A percentile compares a stretch with the other conserved stretches of the same genome.
Conservation (phyloP, 495 filamentous ascomycete genomes). For the Parathielavia hyrcaniae region DNA sequence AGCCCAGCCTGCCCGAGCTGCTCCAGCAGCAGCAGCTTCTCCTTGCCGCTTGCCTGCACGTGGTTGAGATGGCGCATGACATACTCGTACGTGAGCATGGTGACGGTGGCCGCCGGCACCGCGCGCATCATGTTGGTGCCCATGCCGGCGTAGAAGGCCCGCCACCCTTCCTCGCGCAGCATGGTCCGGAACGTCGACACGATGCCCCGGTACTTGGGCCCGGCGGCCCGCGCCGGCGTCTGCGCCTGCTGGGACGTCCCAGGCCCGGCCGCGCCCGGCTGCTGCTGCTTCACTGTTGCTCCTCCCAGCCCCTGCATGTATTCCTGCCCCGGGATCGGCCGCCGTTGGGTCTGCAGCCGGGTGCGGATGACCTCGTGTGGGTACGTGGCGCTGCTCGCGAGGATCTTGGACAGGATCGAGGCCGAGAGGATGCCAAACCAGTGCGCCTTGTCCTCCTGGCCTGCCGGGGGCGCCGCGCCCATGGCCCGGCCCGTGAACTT, state of each 20-base stretch:
- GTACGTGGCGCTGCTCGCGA: conserved; percentile 92
- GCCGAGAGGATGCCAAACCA: conserved; percentile 71
- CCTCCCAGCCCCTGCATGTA: conserved; percentile 59
- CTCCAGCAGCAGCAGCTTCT: conserved; percentile 23
- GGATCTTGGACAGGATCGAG: conserved; percentile 90
- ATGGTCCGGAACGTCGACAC: conserved; percentile 80
- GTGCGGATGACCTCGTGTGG: conserved; percentile 95
- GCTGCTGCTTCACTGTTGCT: background rate
- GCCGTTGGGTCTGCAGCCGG: conserved; percentile 78
- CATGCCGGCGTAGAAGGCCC: conserved; percentile 95
- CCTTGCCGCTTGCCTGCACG: conserved; percentile 29
- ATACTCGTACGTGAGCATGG: conserved; percentile 94
- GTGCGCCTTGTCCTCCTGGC: conserved; percentile 35
- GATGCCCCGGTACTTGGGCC: conserved; percentile 70
- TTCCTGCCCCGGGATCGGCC: conserved; percentile 50
- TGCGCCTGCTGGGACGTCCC: conserved; percentile 2
- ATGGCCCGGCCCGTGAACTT: conserved; percentile 82
- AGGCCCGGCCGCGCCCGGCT: conserved; percentile 1
- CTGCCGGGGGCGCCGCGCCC: conserved; percentile 52
- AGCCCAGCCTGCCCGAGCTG: conserved; percentile 7
- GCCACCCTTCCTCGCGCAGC: conserved; percentile 85
- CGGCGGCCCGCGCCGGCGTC: no score
- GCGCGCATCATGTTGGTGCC: conserved; percentile 96
- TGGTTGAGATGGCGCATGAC: conserved; percentile 53
- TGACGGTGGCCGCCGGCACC: conserved; percentile 90